Evolutionary conservation across 495 filamentous ascomycete genomes (phyloP), one percentile per base, ranked within the genome.

Genomic region (Rostrohypoxylon terebratum): DNA sequence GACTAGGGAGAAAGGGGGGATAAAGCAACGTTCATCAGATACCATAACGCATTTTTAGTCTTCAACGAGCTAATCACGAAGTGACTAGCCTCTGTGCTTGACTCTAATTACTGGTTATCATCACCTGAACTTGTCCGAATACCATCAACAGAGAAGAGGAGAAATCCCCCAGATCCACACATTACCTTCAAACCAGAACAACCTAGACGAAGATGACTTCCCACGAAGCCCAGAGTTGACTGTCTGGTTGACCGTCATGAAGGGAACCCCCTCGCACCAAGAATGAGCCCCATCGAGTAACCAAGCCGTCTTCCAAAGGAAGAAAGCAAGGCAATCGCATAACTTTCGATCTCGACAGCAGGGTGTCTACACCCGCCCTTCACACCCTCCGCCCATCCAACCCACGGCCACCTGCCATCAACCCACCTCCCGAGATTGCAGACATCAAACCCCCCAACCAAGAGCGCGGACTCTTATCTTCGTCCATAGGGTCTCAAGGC

Each of bases 281-380:
- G 93, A 98, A 97, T 99, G 93, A 97, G 96, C 96, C 96, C 96
- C 96, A 97, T 99, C 94, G 93, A 97, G 96, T 98, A 94, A 96
- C 92, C 88, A 78, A 79, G 77, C 75, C 69, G 87, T 89, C 88
- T 83, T 75, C 77, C 72, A 75, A 75, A 75, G 71, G 66, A 74
- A 79, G 67, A 76, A 77, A 79, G 75, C 69, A 71, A 77, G 87
- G 93, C 93, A 97, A 98, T 98, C 96, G 94, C 95, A 98, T 99
- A 89, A 91, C 96, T 98, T 89, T 97, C 85, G 79, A 93, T 88
- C 89, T 85, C 89, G 95, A 98, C 95, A 92, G 97, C 94, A 86
- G 82, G 79, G 76, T 66, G 80, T 84, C 79, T 80, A 75, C 79
- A 80, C 78, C 74, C 78, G 61, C 69, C 81, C 77, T 78, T 82